Percentiles rank a stretch among this genome's conserved stretches.
Conservation (phyloP, 2,329 filamentous ascomycete species). For the Diaporthe longicolla region DNA sequence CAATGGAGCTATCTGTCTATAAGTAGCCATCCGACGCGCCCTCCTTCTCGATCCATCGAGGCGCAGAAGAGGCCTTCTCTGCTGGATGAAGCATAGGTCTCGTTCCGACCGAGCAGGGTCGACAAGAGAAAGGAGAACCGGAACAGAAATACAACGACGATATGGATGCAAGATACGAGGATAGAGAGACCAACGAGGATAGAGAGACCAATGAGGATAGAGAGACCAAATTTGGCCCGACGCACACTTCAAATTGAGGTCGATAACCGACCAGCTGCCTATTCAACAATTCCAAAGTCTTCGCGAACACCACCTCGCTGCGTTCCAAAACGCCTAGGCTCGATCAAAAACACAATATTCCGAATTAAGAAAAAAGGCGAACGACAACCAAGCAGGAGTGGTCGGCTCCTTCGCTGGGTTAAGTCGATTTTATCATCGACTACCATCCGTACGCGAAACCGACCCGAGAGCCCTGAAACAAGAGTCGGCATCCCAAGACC, state of each 20-base stretch:
- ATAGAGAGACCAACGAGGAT: too few species aligned
- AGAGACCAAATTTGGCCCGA: neutral
- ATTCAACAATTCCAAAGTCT: neutral
- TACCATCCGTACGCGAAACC: too few species aligned
- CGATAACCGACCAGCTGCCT: neutral
- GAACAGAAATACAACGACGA: too few species aligned
- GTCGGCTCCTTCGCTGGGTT: too few species aligned
- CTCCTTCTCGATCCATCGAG: neutral
- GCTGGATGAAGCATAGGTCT: neutral
- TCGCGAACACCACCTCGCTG: neutral
- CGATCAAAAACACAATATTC: neutral
- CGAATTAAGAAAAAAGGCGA: too few species aligned
- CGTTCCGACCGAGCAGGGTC: neutral
- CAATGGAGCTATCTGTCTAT: neutral
- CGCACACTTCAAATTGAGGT: neutral
- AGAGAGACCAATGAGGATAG: neutral
- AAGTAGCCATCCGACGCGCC: neutral
- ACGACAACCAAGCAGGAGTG: neutral
- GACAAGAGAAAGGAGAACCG: neutral
- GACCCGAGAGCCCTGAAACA: neutral
- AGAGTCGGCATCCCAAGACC: too few species aligned
- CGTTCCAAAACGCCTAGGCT: neutral
- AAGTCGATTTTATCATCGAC: neutral
- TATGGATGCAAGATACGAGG: too few species aligned
- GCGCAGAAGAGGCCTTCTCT: neutral